These are phyloP conservation scores for Ascochyta pisi DNA, from an alignment of 2,329 filamentous ascomycete species.

Conservation along the genomic window DNA sequence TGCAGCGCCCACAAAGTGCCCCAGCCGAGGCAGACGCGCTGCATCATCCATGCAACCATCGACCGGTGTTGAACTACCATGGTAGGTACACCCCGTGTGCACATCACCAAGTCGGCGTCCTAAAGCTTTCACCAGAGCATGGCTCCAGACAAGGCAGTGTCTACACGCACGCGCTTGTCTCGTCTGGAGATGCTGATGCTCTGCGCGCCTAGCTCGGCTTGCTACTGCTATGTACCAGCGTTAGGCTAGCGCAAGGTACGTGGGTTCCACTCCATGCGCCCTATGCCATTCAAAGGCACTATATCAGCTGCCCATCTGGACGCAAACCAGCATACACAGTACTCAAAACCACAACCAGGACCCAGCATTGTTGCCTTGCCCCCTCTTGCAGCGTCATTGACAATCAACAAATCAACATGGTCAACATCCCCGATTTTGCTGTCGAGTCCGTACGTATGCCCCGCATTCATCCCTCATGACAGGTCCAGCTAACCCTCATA, in stretches of 20 bases:
- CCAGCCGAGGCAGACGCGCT: conserved; percentile 17
- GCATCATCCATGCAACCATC: conserved; percentile 6
- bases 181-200: neutral
- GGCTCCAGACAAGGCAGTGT: neutral
- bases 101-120: neutral
- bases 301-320: conserved; percentile 5
- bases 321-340: neutral
- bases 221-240: neutral
- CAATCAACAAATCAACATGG: conserved; percentile 53
- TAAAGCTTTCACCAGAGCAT: neutral
- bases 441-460: conserved; percentile 69
- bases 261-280: conserved; percentile 16
- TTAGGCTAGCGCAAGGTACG: conserved; percentile 6
- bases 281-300: conserved; percentile 22
- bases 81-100: neutral
- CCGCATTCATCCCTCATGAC: conserved; percentile 23
- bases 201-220: neutral
- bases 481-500: conserved; percentile 35
- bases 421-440: conserved; percentile 67
- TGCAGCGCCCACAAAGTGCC: neutral
- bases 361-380: too few relatives aligned
- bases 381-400: too few relatives aligned
- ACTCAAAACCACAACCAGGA: neutral
- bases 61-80: neutral
- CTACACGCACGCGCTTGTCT: neutral